Conservation (phyloP, 805 yeast genomes). For the Wickerhamomyces chambardii region DNA sequence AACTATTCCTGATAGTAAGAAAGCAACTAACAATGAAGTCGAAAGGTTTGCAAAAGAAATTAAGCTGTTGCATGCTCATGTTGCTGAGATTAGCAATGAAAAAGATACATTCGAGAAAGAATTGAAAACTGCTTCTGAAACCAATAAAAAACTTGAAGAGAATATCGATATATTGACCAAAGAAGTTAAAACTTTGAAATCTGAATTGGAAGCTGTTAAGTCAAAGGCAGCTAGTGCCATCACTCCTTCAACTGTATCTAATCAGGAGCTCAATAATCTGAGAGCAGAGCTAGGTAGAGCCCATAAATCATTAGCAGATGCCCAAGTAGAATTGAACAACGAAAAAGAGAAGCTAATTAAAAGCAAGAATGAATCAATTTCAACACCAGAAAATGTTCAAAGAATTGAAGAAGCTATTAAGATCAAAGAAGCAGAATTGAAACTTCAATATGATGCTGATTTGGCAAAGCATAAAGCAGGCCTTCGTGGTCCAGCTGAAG, state of each 20-base stretch:
- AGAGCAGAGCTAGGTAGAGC: neutral
- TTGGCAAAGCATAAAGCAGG: constrained; percentile 8
- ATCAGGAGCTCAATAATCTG: neutral
- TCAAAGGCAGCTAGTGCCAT: neutral
- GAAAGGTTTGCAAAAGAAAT: constrained; percentile 12
- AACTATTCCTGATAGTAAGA: too few species aligned
- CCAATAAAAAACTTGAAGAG: too few species aligned
- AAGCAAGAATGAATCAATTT: too few species aligned
- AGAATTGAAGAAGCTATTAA: constrained; percentile 1
- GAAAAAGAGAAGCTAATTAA: too few species aligned
- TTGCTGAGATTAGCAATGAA: constrained; percentile 7
- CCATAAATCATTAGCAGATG: neutral
- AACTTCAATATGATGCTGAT: constrained; percentile 5
- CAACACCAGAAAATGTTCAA: neutral
- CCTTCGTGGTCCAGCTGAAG: constrained; percentile 7
- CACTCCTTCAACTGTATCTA: neutral
- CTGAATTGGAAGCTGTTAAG: neutral
- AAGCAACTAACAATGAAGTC: constrained; percentile 9
- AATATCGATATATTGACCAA: too few species aligned
- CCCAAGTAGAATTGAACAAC: neutral
- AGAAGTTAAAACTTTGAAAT: neutral
- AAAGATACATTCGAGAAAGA: constrained; percentile 1
- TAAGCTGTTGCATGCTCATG: constrained; percentile 5
- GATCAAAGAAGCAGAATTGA: constrained; percentile 2
- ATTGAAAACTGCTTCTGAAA: neutral